phyloP scores from a whole-genome alignment of 495 filamentous ascomycete species.

The Talaromyces adpressus region DNA sequence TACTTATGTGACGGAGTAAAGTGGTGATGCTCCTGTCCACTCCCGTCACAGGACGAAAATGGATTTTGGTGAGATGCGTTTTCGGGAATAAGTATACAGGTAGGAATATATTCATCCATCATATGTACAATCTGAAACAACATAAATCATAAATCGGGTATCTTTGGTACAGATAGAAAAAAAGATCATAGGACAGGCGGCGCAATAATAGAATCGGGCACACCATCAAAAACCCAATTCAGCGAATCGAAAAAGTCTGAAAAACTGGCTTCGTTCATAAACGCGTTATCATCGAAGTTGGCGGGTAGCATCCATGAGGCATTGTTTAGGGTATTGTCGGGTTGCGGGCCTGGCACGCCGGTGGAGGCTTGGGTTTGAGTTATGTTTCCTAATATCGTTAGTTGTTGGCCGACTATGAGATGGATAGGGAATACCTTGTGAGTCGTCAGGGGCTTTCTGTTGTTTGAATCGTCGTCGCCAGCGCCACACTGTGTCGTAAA shows the following conservation, averaged over 20 bases:
- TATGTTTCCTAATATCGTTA: slow-evolving; percentile 15
- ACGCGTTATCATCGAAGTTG: slow-evolving; percentile 36
- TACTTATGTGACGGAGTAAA: too few species aligned
- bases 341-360: slow-evolving; percentile 22
- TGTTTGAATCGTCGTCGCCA: slow-evolving; percentile 41
- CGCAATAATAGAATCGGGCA: slow-evolving; percentile 36
- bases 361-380: slow-evolving; percentile 24
- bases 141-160: background rate
- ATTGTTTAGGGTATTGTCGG: slow-evolving; percentile 27
- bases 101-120: background rate
- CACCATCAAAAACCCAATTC: slow-evolving; percentile 44
- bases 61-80: too few species aligned
- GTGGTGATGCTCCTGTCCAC: too few species aligned
- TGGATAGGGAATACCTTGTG: slow-evolving; percentile 26
- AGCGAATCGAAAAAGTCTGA: slow-evolving; percentile 42
- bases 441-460: slow-evolving; percentile 33
- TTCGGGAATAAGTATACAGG: too few species aligned
- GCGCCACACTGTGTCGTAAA: slow-evolving; percentile 44
- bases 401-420: slow-evolving; percentile 21
- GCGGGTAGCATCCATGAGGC: slow-evolving; percentile 29
- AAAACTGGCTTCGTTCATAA: slow-evolving; percentile 39
- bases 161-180: background rate
- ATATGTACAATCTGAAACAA: background rate
- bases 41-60: too few species aligned
- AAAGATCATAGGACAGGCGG: slow-evolving; percentile 28